These are phyloP conservation scores for Rhodotorula glutinis DNA, from an alignment of 1,284 basidiomycete species.

Conservation along the genomic window DNA sequence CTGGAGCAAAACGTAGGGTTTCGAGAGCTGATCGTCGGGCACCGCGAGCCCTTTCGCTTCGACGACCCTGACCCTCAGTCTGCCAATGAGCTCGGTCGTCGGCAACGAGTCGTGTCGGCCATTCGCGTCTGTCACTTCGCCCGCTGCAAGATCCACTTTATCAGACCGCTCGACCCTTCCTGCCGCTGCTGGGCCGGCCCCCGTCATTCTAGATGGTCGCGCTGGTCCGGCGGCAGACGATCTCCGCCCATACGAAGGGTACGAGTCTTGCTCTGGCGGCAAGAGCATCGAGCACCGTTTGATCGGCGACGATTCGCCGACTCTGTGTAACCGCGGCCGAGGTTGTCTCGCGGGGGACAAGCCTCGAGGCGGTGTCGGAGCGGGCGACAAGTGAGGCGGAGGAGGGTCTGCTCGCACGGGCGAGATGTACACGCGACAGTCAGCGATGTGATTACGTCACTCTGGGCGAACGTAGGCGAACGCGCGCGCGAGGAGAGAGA, in stretches of 20 bases:
- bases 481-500: neutral
- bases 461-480: neutral
- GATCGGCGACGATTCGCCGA: neutral
- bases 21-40: slow-evolving; percentile 4
- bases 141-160: neutral
- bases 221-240: neutral
- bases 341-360: slow-evolving; percentile 3
- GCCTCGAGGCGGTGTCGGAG: slow-evolving; percentile 9
- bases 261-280: neutral
- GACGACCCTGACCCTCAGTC: slow-evolving; percentile 30
- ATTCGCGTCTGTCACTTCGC: neutral
- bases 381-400: slow-evolving; percentile 27
- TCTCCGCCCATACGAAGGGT: no score
- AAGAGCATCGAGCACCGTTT: neutral
- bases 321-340: neutral
- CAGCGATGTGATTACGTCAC: neutral
- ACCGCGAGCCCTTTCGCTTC: slow-evolving; percentile 30
- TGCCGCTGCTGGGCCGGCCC: neutral
- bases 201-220: neutral
- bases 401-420: slow-evolving; percentile 21
- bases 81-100: slow-evolving; percentile 28
- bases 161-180: no score
- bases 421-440: neutral
- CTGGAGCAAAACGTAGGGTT: slow-evolving; percentile 37
- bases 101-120: slow-evolving; percentile 14